Base-by-base conservation (phyloP, 2,329 filamentous ascomycete genomes). In the Chaetomium olivaceum region DNA sequence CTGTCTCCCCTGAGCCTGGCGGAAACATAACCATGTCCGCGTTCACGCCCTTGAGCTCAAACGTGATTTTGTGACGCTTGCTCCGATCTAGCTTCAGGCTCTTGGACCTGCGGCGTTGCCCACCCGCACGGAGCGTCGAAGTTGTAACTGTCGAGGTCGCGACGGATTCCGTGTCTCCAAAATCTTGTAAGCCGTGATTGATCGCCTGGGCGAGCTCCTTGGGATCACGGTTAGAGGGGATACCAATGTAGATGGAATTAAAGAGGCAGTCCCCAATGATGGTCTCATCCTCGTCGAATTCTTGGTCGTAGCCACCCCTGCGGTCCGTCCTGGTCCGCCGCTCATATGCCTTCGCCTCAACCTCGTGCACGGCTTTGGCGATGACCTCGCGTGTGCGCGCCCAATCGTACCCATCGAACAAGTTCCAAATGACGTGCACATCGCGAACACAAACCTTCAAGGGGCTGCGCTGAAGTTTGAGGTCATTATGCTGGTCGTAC, bases 381-480 rank as follows among this genome's bases (percentile, higher is more conserved):
- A 99, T 97, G 4, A 90, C 87, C 68, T 95, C 90, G 52, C 94
- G 86, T 0, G 96, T 99, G 52, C 87, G 85, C 71, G 89, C 86
- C 96, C 96, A 99, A 77, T 99, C 96, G 75, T 97, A 99, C 1
- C 95, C 95, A 80, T 99, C 95, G 76, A 95, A 97, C 1, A 99
- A 81, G 74, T 99, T 96, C 95, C 95, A 99, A 66, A 98, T 97
- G 60, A 97, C 81, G 75, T 98, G 92, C 6, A 97, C 89, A 74
- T 97, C 92, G 29, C 91, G 89, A 19, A 98, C 85, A 5, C 88
- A 87, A 2, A 97, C 82, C 69, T 88, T 89, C 16, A 99, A 79
- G 6, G 94, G 92, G 68, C 89, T 91, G 61, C 82, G 83, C 48
- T 83, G 82, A 9, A 89, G 80, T 67, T 89, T 87, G 11, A 80